Conservation (phyloP, 2,329 filamentous ascomycete genomes). For the Colletotrichum gloeosporioides region DNA sequence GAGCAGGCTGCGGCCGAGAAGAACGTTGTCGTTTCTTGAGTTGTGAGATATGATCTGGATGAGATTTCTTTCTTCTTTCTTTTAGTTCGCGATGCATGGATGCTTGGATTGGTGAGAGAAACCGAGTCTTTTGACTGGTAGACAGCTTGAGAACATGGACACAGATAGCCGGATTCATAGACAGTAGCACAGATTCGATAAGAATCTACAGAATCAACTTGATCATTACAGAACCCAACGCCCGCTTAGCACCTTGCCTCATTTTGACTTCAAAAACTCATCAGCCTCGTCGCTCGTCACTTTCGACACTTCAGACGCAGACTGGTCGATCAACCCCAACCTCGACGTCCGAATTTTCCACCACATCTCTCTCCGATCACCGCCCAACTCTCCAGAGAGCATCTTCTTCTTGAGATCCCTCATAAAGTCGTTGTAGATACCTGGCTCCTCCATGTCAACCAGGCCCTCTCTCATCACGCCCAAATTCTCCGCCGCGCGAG, state of each 20-base stretch:
- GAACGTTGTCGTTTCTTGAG: neutral
- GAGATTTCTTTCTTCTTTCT: neutral
- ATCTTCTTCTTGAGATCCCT: conserved; percentile 74
- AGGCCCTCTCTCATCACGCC: conserved; percentile 81
- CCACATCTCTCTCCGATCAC: conserved; percentile 85
- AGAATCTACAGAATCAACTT: neutral
- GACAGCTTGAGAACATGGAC: neutral
- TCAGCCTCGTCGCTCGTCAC: conserved; percentile 75
- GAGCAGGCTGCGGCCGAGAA: neutral
- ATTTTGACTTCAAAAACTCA: conserved; percentile 34
- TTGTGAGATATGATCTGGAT: neutral
- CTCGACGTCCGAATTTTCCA: conserved; percentile 69
- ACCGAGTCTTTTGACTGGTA: neutral
- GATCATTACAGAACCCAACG: neutral
- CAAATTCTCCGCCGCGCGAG: conserved; percentile 76
- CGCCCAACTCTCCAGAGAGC: conserved; percentile 72
- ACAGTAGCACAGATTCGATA: neutral
- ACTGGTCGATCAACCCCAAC: conserved; percentile 75
- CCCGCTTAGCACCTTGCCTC: neutral
- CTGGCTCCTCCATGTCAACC: conserved; percentile 75
- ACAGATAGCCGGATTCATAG: neutral
- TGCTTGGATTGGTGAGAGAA: neutral
- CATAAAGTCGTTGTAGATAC: conserved; percentile 78
- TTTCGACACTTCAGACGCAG: conserved; percentile 66
- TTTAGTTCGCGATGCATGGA: neutral